A percentile compares a stretch with the other conserved stretches of the same genome.
These are phyloP conservation scores for Castanopsis chinensis DNA, from an alignment of 306 rosid genomes.

Conservation along the genomic window DNA sequence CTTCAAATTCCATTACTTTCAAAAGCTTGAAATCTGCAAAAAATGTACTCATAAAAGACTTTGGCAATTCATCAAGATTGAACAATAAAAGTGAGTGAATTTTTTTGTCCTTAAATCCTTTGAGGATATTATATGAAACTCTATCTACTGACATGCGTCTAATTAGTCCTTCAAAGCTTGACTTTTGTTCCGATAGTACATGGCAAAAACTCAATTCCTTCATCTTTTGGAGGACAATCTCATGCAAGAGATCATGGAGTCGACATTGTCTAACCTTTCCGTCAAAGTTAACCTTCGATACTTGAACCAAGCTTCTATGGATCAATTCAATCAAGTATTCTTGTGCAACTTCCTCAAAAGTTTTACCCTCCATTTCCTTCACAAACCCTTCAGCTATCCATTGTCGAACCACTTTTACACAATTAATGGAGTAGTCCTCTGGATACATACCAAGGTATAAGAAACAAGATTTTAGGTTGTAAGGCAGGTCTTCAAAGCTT, in stretches of 20 bases:
- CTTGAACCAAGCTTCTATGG: not conserved
- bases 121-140: not conserved
- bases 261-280: not conserved
- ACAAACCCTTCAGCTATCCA: no score
- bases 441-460: not conserved
- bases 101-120: not conserved
- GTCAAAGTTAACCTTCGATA: not conserved
- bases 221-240: not conserved
- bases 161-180: not conserved
- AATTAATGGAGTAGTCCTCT: no score
- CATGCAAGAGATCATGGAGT: not conserved
- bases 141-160: not conserved
- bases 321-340: no score
- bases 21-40: constrained; percentile 12
- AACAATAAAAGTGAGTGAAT: constrained; percentile 2
- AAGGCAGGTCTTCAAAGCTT: constrained; percentile 8
- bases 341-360: no score
- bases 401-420: no score
- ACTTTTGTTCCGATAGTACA: not conserved
- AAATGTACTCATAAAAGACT: not conserved
- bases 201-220: constrained; percentile 3
- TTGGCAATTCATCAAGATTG: not conserved
- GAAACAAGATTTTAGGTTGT: constrained; percentile 7
- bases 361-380: no score
- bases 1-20: constrained; percentile 13